These are phyloP conservation scores for Trypanosoma congolense DNA, from an alignment of 208 protist species.

Conservation along the genomic window DNA sequence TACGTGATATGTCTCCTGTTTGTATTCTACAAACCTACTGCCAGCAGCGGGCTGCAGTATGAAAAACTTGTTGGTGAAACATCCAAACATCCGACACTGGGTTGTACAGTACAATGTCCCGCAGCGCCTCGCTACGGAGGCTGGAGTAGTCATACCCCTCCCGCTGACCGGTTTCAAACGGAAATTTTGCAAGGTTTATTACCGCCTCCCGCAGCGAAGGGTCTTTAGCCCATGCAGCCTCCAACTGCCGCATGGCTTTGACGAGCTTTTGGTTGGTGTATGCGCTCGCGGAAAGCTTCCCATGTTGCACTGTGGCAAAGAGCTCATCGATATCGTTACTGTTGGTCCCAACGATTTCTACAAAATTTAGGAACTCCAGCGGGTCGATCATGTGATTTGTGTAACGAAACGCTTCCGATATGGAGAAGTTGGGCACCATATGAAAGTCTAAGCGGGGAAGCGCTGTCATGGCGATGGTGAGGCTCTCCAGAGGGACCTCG, in stretches of 20 bases:
- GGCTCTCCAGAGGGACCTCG: conserved; percentile 65
- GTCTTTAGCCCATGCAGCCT: conserved; percentile 41
- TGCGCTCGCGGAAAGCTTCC: conserved; percentile 38
- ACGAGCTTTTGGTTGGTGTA: conserved; percentile 76
- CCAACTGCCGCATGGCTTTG: conserved; percentile 78
- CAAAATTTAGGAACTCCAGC: conserved; percentile 49
- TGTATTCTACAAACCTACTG: conserved; percentile 20
- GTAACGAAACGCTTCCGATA: conserved; percentile 61
- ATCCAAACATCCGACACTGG: conserved; percentile 69
- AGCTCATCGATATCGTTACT: conserved; percentile 76
- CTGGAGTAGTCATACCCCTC: conserved; percentile 62
- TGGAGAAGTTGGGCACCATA: conserved; percentile 64
- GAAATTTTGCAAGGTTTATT: conserved; percentile 58
- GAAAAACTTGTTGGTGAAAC: conserved; percentile 59
- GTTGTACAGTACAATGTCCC: conserved; percentile 78
- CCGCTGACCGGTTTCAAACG: conserved; percentile 63
- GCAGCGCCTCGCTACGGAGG: conserved; percentile 45
- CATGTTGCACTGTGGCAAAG: conserved; percentile 63
- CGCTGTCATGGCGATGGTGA: conserved; percentile 46
- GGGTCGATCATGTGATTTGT: conserved; percentile 75
- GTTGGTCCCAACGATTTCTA: conserved; percentile 78
- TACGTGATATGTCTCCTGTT: neutral
- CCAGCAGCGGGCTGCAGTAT: conserved; percentile 66
- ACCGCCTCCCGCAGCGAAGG: conserved; percentile 39
- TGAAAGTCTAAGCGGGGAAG: conserved; percentile 78